These are phyloP conservation scores for Phaeosphaeria sp. DNA, from an alignment of 2,329 filamentous ascomycete species.

Conservation along the genomic window DNA sequence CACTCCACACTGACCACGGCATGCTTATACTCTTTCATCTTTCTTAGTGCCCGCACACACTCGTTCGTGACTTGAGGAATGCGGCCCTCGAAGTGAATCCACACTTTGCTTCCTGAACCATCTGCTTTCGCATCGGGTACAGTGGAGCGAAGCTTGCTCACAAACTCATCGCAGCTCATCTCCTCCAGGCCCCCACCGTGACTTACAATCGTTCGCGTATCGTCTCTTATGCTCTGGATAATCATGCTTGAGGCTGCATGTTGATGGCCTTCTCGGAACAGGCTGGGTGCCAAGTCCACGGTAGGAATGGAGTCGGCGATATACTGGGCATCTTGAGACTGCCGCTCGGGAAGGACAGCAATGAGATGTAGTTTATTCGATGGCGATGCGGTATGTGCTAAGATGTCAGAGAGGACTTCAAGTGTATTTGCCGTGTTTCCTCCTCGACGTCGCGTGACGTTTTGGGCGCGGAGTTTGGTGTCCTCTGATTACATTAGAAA, in stretches of 20 bases:
- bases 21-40: constrained; percentile 43
- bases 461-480: constrained; percentile 72
- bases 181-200: constrained; percentile 69
- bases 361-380: constrained; percentile 46
- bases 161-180: constrained; percentile 70
- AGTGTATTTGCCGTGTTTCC: constrained; percentile 77
- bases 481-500: constrained; percentile 61
- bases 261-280: constrained; percentile 62
- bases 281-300: constrained; percentile 57
- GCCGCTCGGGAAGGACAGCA: constrained; percentile 60
- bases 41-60: constrained; percentile 66
- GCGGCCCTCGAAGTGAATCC: constrained; percentile 80
- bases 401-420: constrained; percentile 70
- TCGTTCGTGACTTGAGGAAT: constrained; percentile 66
- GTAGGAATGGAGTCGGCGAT: constrained; percentile 62
- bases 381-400: constrained; percentile 5
- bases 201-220: constrained; percentile 74
- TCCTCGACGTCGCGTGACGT: constrained; percentile 66
- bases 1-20: constrained; percentile 72
- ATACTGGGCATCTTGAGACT: constrained; percentile 59
- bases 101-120: constrained; percentile 39
- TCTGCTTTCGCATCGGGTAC: not conserved
- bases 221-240: constrained; percentile 65
- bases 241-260: constrained; percentile 74
- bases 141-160: constrained; percentile 39